Evolutionary conservation across 805 yeast genomes (phyloP), one percentile per base, ranked within the genome.

Genomic region (Kodamaea hsintzibuensis): DNA sequence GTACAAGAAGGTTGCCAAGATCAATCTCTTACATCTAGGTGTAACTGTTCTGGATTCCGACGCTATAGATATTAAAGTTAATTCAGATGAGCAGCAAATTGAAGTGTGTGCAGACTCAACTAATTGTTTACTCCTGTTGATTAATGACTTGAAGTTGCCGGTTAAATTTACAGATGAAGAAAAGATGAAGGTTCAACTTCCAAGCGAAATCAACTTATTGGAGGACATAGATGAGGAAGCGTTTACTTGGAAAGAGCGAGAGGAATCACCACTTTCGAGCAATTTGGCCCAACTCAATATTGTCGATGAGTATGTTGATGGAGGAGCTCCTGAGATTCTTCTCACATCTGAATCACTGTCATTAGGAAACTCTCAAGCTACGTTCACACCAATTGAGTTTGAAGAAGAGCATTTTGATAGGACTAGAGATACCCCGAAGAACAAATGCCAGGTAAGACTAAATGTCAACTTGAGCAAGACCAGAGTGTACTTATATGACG

Each of bases 101-200:
- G 84, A 83, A 22, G 54, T 86, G 2, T 91, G 97, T 72, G 93
- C 97, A 1, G 98, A 92, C 65, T 90, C 97, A 0, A 78, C 85
- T 0, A 87, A 89, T 61, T 82, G 93, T 10, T 67, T 92, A 42
- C 56, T 83, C 1, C 96, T 88, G 57, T 62, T 89, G 7, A 58
- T 86, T 8, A 84, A 82, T 55, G 96, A 91, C 62, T 72, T 92
- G 60, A 89, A 88, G 60, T 82, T 82, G 12, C 91, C 92, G 0
- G 68, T 89, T 1, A 68, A 77, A 6, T 84, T 87, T 56, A 74
- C 77, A 0, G 84, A 84, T 55, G 82, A 82, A 1, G 81, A 82
- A 37, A 88, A 84, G 67, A 87, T 80, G 65, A 82, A 76, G 48
- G 71, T 77, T 0, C 65, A 60, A 8, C 62, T 72, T 2, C 60